phyloP scores from a whole-genome alignment of 495 filamentous ascomycete species.

The Penicillium diatomitis region DNA sequence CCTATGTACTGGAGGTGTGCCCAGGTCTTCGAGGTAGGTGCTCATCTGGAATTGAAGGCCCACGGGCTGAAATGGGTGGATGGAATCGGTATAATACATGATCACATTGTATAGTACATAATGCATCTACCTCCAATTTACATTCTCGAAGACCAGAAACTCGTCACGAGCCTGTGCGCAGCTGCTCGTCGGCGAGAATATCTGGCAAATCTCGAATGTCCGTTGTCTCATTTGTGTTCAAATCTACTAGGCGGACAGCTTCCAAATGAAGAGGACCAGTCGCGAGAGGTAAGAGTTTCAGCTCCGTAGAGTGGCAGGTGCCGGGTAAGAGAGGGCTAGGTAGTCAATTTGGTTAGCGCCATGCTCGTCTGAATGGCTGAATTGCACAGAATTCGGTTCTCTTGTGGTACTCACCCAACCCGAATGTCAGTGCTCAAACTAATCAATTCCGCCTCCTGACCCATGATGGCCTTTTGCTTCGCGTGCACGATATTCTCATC shows the following conservation, averaged over 20 bases:
- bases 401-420: conserved; percentile 53
- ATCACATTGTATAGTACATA: neutral
- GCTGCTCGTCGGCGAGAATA: conserved; percentile 47
- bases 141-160: neutral
- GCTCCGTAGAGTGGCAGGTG: conserved; percentile 70
- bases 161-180: conserved; percentile 4
- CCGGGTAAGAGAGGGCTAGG: conserved; percentile 58
- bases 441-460: conserved; percentile 67
- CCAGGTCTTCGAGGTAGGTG: no score
- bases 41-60: no score
- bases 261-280: conserved; percentile 71
- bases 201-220: conserved; percentile 76
- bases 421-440: conserved; percentile 77
- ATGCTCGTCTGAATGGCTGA: no score
- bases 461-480: conserved; percentile 62
- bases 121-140: neutral
- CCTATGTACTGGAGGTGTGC: no score
- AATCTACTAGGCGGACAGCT: conserved; percentile 72
- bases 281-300: conserved; percentile 69
- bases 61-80: no score
- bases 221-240: conserved; percentile 69
- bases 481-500: conserved; percentile 80
- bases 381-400: no score
- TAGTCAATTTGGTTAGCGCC: neutral
- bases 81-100: neutral